phyloP scores from a whole-genome alignment of 116 monocot species.

The Phalaenopsis hybrid region DNA sequence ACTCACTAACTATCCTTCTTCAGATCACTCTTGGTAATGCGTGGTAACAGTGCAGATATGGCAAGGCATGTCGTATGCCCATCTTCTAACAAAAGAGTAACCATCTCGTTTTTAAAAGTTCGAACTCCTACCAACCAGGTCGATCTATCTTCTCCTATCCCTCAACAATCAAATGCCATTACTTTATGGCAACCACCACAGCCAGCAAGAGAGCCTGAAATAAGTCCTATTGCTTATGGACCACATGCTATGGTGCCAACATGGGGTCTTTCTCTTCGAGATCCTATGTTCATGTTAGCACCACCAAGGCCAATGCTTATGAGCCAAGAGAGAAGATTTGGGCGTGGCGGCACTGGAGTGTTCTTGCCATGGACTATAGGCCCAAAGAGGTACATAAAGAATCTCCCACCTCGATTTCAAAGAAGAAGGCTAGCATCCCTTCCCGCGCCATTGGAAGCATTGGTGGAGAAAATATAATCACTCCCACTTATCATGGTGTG shows the following conservation, averaged over 20 bases:
- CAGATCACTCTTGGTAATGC: slow-evolving; percentile 97
- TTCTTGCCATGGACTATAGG: slow-evolving; percentile 90
- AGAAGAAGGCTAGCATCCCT: slow-evolving; percentile 38
- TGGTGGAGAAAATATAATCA: background rate
- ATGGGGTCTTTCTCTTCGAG: slow-evolving; percentile 41
- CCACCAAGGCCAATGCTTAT: slow-evolving; percentile 27
- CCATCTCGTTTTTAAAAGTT: slow-evolving; percentile 76
- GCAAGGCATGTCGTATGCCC: slow-evolving; percentile 91
- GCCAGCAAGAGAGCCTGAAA: slow-evolving; percentile 4
- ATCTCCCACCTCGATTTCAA: slow-evolving; percentile 91
- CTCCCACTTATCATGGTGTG: background rate
- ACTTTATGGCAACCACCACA: slow-evolving; percentile 51
- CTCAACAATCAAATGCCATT: slow-evolving; percentile 38
- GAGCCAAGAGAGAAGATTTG: slow-evolving; percentile 19
- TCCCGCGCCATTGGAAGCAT: background rate
- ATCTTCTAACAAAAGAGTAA: slow-evolving; percentile 61
- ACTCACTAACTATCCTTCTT: background rate
- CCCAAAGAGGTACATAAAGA: slow-evolving; percentile 77
- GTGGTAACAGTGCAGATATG: slow-evolving; percentile 96
- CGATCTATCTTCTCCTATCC: slow-evolving; percentile 9
- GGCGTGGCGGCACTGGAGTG: slow-evolving; percentile 69
- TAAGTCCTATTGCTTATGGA: slow-evolving; percentile 16
- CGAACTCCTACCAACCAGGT: slow-evolving; percentile 25
- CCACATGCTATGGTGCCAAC: slow-evolving; percentile 35
- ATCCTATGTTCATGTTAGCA: slow-evolving; percentile 42